Evolutionary conservation across 2,329 filamentous ascomycete species (phyloP), one percentile per base, ranked within the genome.

Genomic region (Aquanectria penicillioides): DNA sequence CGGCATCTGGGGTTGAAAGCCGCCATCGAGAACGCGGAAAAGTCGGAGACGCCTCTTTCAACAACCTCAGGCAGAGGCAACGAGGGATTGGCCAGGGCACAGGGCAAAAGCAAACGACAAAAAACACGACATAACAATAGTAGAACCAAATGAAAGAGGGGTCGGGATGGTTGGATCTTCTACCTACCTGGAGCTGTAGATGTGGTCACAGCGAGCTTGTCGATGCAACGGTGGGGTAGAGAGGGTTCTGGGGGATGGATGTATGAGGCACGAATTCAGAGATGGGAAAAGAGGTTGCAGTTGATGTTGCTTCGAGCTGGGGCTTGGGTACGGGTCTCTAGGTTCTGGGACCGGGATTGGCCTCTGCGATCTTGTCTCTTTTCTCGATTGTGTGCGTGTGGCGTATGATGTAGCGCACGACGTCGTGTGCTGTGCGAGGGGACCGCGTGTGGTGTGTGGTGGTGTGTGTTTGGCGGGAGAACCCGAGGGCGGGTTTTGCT

Each of bases 401-500:
- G 22, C 31, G 33, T 47, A 20, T 20, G 20, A 44, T 17, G 41
- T 44, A 44, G 41, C 25, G 41, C 25, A 28, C n/a, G 40, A 44
- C 25, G 25, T 18, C 25, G 36, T 22, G 34, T 37, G 18, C 34
- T 28, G 46, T 38, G 44, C 26, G 25, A 37, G 46, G 36, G 47
- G 13, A 18, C 15, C 11, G 26, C 26, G 44, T 22, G 13, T 40
- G 22, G 38, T 18, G 25, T 40, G 38, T 25, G 38, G 49, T 44
- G 41, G 55, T 51, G 65, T 44, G 57, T 48, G 48, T 23, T 65
- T 58, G 61, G 65, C 64, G 66, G 67, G 67, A 67, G 67, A 69
- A 61, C 67, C 67, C 67, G 67, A 67, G 57, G 55, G 49, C 47
- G 57, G 57, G 28, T 62, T 54, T 33, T 63, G 49, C 60, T 69